Evolutionary conservation across 176 grass and related monocot species (phyloP), one percentile per base, ranked within the genome.

Genomic region (bread wheat (Triticum aestivum)): DNA sequence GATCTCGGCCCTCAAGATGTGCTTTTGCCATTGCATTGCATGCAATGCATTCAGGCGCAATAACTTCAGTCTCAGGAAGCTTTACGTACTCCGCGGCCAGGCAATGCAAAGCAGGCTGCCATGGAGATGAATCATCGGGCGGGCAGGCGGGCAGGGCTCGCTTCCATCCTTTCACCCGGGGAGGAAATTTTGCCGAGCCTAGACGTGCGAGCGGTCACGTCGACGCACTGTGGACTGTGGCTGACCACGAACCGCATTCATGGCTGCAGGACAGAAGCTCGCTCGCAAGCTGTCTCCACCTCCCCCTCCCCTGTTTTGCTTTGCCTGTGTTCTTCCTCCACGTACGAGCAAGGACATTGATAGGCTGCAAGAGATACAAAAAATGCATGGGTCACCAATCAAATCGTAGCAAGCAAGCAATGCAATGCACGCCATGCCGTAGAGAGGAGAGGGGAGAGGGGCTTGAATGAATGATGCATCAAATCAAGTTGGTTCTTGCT

Each of bases 141-240:
- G n/a, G 24, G 14, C 61, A 63, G 14, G 23, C 59, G 58, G 8
- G 8, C 23, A 20, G 14, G 37, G 63, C 9, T 78, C 12, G 51
- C 59, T 2, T 47, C 59, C 1, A 26, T 65, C 61, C 24, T 52
- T 37, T 18, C 61, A 0, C 8, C 59, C 42, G 24, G 18, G 38
- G 58, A 49, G 18, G 38, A 75, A 64, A 24, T 49, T 4, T 32
- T 33, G 38, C 71, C 14, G 38, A 75, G 69, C 78, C 15, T 38
- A 49, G 59, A 49, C 41, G 13, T 80, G 78, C 9, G 47, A 61
- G 37, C 24, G 51, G 87, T 72, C 87, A 84, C 26, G 65, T 84
- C 81, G 65, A 47, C 11, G 21, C 33, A 79, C 81, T 88, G 81
- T 84, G 81, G 18, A 79, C 81, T 88, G 74, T 84, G 74, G 18